phyloP scores from a whole-genome alignment of 148 eudicot genomes.

The Nepenthes gracilis region DNA sequence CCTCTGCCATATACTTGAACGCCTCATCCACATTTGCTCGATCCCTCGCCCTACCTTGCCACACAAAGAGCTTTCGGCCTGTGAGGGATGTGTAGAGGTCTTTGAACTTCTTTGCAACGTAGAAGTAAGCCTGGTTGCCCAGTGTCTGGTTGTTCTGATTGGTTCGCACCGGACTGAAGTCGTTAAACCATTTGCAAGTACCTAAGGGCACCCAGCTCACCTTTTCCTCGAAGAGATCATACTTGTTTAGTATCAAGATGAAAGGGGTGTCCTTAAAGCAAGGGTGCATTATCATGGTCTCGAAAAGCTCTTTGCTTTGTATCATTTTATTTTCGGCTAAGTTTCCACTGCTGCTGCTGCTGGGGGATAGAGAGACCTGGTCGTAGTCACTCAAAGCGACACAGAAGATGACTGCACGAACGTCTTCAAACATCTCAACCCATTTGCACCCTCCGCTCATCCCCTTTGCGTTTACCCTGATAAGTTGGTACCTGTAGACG shows the following conservation, averaged over 20 bases:
- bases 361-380: conserved; percentile 40
- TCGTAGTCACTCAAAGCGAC: conserved; percentile 82
- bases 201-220: conserved; percentile 45
- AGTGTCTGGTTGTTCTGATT: conserved; percentile 64
- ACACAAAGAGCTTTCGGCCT: conserved; percentile 84
- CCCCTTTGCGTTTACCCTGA: conserved; percentile 83
- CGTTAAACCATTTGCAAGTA: conserved; percentile 76
- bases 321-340: conserved; percentile 67
- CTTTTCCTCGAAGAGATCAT: conserved; percentile 86
- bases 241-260: conserved; percentile 74
- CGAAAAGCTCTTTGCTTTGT: conserved; percentile 75
- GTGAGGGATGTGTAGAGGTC: conserved; percentile 80
- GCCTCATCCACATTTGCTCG: conserved; percentile 69
- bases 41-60: conserved; percentile 87
- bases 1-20: conserved; percentile 77
- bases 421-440: conserved; percentile 98
- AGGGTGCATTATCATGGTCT: conserved; percentile 65
- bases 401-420: conserved; percentile 71
- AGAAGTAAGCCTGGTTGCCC: conserved; percentile 91
- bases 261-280: conserved; percentile 74
- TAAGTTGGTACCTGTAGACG: conserved; percentile 61
- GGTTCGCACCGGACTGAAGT: conserved; percentile 68
- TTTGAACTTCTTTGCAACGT: conserved; percentile 89
- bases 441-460: conserved; percentile 94
- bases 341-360: conserved; percentile 21